Evolutionary conservation across 768 basidiomycete species (phyloP), one percentile per base, ranked within the genome.

Genomic region (Leccinum aurantiacum): DNA sequence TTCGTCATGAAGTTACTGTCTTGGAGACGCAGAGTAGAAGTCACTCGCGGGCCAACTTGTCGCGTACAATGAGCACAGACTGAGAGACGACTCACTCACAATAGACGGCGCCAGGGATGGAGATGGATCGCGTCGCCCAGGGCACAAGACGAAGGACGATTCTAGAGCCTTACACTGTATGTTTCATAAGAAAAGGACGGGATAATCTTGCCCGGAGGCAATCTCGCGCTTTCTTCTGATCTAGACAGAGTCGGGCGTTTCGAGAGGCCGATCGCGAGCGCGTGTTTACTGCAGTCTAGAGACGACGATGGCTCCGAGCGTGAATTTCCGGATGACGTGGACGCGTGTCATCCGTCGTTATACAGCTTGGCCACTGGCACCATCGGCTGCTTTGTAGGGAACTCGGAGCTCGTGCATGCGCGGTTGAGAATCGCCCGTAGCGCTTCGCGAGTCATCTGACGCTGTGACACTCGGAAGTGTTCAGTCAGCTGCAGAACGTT

Each of bases 271-370:
- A 62, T 57, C 47, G 29, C 25, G 46, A 5, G 82, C 84, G 6
- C 75, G 83, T 46, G 85, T 86, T 77, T 81, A 4, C 65, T 84
- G 49, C 82, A 82, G 9, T 58, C 73, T 15, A 11, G 47, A 17
- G 71, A 70, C 7, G 65, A 64, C 15, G 65, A 71, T 59, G 71
- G 64, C 47, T 25, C 76, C 95, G 19, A 84, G 29, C 0, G 79
- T 53, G 87, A 88, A 63, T 87, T 90, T 62, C 92, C 94, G 3
- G 90, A 93, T 60, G 88, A 94, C 38, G 90, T 89, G 2, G 86
- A 93, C 74, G 94, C 91, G 66, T 63, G 84, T 72, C 35, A 41
- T 27, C 33, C 27, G 31, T 14, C 44, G 5, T 29, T 41, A 5
- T 50, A 27, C 33, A 1, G 11, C 22, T 11, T 15, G 9, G 8